Base-by-base conservation (phyloP, 352 stramenopile species). In the Pythium dissotocum region DNA sequence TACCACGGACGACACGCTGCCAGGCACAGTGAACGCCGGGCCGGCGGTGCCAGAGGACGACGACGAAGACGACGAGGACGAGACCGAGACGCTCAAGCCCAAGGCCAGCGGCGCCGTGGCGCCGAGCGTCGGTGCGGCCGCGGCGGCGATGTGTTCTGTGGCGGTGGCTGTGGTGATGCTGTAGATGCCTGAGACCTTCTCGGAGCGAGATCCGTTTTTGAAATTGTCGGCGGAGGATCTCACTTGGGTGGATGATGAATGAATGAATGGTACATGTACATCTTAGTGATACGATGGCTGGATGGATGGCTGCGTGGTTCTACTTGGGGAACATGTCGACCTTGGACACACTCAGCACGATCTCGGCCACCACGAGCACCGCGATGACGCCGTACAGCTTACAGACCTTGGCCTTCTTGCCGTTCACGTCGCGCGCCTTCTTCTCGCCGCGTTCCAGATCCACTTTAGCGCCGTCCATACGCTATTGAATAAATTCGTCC, bases 391-490 rank as follows among this genome's bases (percentile, higher is more conserved):
- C 76, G 72, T 94, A 93, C 62, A 91, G 72, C 65, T 89, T 91
- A 79, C 84, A 94, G 6, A 80, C 82, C 67, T 91, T 89, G 62
- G 83, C 87, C 71, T 93, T 94, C 56, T 88, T 77, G 0, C 70
- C 70, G 63, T 94, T 94, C 36, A 92, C 80, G 44, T 82, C 75
- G n/a, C 80, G 75, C 16, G 87, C 81, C 13, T 81, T 73, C 18
- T 71, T 65, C 40, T 91, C 83, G 67, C 91, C 76, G 30, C 76
- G 77, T 68, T 81, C 76, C 65, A 93, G 79, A 66, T 89, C 84
- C 12, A 65, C 69, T 7, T 85, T 82, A 13, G 83, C 80, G 28
- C 69, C 70, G 48, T 94, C 85, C 82, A 94, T 87, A 59, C 82
- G 77, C 82, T 90, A 63, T 30, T 70, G 9, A 7, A 42, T 42